These are phyloP conservation scores for Solanum habrochaites DNA, from an alignment of 257 asterid species.

Conservation along the genomic window DNA sequence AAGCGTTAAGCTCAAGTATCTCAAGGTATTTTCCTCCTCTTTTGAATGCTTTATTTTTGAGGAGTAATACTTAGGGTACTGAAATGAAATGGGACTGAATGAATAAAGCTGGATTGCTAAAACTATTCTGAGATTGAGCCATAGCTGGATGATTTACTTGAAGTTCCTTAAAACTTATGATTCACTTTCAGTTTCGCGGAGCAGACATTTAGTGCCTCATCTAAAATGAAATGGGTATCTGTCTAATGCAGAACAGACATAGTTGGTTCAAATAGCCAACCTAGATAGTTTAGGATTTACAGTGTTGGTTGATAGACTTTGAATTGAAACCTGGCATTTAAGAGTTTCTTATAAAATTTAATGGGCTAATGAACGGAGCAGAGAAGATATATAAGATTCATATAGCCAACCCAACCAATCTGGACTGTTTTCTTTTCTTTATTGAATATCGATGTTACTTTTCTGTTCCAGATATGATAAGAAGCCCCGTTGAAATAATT, in stretches of 20 bases:
- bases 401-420: not conserved
- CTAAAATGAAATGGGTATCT: not conserved
- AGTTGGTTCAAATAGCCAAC: not conserved
- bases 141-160: not conserved
- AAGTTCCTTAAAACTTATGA: not conserved
- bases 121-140: not conserved
- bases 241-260: not conserved
- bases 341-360: not conserved
- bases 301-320: not conserved
- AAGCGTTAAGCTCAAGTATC: constrained; percentile 31
- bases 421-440: not conserved
- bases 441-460: not conserved
- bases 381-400: not conserved
- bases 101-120: not conserved
- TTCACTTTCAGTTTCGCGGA: not conserved
- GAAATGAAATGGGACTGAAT: not conserved
- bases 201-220: not conserved
- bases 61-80: not conserved
- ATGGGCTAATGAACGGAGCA: not conserved
- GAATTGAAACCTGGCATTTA: not conserved
- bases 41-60: not conserved
- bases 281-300: not conserved
- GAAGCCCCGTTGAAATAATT: not conserved
- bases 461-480: not conserved
- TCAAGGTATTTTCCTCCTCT: constrained; percentile 13